These are phyloP conservation scores for Pleurotus platypus DNA, from an alignment of 768 basidiomycete species.

Conservation along the genomic window DNA sequence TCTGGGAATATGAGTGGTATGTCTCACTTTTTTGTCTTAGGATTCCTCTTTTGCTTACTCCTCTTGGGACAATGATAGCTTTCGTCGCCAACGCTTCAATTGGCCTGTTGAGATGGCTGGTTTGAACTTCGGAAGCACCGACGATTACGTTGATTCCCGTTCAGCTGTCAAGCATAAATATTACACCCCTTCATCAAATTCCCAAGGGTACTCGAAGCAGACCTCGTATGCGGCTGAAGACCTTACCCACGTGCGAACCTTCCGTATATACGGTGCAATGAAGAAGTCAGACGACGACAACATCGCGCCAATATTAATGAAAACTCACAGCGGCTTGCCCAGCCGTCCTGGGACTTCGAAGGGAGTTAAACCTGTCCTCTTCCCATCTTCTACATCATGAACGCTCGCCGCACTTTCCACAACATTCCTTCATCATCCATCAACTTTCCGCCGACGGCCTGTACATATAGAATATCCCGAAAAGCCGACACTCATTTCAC, in stretches of 20 bases:
- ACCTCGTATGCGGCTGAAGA: slow-evolving; percentile 26
- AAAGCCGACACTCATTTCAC: not conserved
- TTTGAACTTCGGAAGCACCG: slow-evolving; percentile 16
- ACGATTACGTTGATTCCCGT: slow-evolving; percentile 5
- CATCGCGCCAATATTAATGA: slow-evolving; percentile 1
- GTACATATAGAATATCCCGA: not conserved
- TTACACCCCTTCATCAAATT: slow-evolving; percentile 16
- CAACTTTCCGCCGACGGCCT: not conserved
- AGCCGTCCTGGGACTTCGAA: not conserved
- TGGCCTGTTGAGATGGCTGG: slow-evolving; percentile 54
- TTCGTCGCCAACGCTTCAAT: slow-evolving; percentile 63
- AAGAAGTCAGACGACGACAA: slow-evolving; percentile 24
- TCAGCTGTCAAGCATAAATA: slow-evolving; percentile 6
- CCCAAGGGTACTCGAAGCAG: slow-evolving; percentile 7
- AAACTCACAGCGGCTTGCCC: not conserved
- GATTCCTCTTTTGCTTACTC: not conserved
- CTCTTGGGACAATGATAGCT: slow-evolving; percentile 35
- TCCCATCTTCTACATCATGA: no score
- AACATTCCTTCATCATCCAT: not conserved
- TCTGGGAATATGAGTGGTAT: slow-evolving; percentile 62
- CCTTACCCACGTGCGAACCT: slow-evolving; percentile 46
- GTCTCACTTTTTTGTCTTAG: slow-evolving; percentile 16
- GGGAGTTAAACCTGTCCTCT: not conserved
- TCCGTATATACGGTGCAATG: slow-evolving; percentile 48
- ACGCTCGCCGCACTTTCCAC: no score